phyloP scores from a whole-genome alignment of 169 alveolate species.

The Eimeria maxima region DNA sequence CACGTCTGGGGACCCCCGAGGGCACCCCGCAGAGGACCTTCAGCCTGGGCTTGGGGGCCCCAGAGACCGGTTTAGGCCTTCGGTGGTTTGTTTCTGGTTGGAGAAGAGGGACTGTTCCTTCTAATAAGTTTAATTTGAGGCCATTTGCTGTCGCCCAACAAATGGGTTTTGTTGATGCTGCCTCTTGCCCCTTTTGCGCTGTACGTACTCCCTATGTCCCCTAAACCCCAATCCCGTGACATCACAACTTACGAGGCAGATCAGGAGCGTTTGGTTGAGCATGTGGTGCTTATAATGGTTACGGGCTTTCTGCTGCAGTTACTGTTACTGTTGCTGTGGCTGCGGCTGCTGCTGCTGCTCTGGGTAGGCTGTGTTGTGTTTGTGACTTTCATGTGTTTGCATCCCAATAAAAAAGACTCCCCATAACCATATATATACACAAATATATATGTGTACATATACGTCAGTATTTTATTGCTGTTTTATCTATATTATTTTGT shows the following conservation, averaged over 20 bases:
- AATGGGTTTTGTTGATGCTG: neutral
- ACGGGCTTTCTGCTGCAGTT: constrained; percentile 22
- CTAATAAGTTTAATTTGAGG: neutral
- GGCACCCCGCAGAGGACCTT: too few species aligned
- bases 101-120: neutral
- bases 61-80: neutral
- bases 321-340: neutral
- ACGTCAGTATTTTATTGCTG: too few species aligned
- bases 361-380: neutral
- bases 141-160: constrained; percentile 28
- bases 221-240: too few species aligned
- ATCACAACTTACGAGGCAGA: too few species aligned
- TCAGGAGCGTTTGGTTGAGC: too few species aligned
- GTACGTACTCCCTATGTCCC: neutral
- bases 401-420: neutral
- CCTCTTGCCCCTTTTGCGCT: constrained; percentile 23
- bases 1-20: neutral
- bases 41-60: neutral
- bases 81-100: constrained; percentile 31
- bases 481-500: too few species aligned
- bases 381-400: too few species aligned
- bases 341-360: neutral
- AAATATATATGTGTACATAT: too few species aligned
- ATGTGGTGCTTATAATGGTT: too few species aligned
- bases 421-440: too few species aligned